Base-by-base conservation (phyloP, 1,139 yeast genomes). In the Candida neerlandica region DNA sequence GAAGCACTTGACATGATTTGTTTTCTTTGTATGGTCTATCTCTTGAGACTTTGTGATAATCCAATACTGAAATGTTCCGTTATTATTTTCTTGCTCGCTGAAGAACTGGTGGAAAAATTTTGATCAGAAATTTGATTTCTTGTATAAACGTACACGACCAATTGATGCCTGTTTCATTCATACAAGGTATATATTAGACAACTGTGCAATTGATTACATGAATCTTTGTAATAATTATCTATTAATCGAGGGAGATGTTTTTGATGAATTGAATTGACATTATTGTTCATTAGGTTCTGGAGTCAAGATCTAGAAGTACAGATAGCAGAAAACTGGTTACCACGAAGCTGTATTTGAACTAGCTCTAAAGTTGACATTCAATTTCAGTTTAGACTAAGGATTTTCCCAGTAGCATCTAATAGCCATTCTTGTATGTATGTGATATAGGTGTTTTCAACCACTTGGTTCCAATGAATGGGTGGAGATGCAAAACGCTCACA, bases 1-100 rank as follows among this genome's bases (percentile, higher is more conserved):
- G 61, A 54, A 43, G 47, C 50, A 43, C 46, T 47, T 41, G 65
- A 58, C 63, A 60, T 60, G 15, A 19, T 46, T 10, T 29, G 35
- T 30, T 23, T 23, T 23, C 9, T 30, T 21, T 10, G 9, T n/a
- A 7, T 29, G 12, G 26, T 32, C 4, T 12, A 4, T 19, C 7
- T 19, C 16, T 30, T 26, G n/a, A 14, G 27, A n/a, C 11, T 43
- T 35, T 35, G 38, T 18, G 44, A 32, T 11, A 19, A 30, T 12
- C 4, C 41, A 37, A 21, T 18, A 15, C 21, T 37, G 41, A n/a
- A n/a, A n/a, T 11, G 10, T 21, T 10, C 21, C 15, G 16, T 15
- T 21, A 19, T 12, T 37, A 21, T 19, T 21, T 21, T 37, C 21
- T 37, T 5, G n/a, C 21, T 21, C 15, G 21, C 11, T 29, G 43